Conservation (phyloP, 2,329 filamentous ascomycete genomes). For the Colletotrichum shisoi region DNA sequence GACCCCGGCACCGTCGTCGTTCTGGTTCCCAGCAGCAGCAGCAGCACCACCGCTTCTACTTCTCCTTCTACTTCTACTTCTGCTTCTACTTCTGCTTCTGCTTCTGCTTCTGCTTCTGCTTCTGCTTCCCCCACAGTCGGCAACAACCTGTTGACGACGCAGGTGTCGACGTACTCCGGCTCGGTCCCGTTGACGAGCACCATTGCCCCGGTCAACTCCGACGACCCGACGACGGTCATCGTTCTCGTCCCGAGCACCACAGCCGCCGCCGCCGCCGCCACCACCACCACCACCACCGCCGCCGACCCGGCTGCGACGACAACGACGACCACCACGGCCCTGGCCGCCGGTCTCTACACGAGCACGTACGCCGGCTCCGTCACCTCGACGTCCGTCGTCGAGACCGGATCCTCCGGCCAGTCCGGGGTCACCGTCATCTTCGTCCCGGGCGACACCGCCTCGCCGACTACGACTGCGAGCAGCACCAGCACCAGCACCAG, state of each 20-base stretch:
- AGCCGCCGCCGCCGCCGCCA: slow-evolving; percentile 4
- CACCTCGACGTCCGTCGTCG: slow-evolving; percentile 19
- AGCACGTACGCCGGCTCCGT: slow-evolving; percentile 28
- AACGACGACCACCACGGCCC: not conserved
- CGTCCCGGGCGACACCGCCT: slow-evolving; percentile 10
- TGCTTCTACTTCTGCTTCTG: too few species aligned
- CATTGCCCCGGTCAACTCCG: slow-evolving; percentile 22
- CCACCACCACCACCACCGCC: not conserved
- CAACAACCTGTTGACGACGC: slow-evolving; percentile 18
- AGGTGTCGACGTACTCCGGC: slow-evolving; percentile 30
- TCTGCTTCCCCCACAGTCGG: not conserved
- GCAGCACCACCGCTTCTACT: too few species aligned
- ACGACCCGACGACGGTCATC: slow-evolving; percentile 27
- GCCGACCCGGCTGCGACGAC: not conserved
- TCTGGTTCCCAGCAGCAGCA: slow-evolving; percentile 19
- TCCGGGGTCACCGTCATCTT: slow-evolving; percentile 19
- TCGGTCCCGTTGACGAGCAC: slow-evolving; percentile 24
- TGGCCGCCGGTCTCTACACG: slow-evolving; percentile 25
- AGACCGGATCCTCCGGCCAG: slow-evolving; percentile 1
- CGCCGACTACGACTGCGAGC: not conserved
- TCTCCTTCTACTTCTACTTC: too few species aligned
- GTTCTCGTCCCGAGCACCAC: slow-evolving; percentile 25
- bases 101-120: too few species aligned
- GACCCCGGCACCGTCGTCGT: slow-evolving; percentile 31
- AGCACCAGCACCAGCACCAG: not conserved